Evolutionary conservation across 805 yeast species (phyloP).

Genomic region (Candida bentonensis): DNA sequence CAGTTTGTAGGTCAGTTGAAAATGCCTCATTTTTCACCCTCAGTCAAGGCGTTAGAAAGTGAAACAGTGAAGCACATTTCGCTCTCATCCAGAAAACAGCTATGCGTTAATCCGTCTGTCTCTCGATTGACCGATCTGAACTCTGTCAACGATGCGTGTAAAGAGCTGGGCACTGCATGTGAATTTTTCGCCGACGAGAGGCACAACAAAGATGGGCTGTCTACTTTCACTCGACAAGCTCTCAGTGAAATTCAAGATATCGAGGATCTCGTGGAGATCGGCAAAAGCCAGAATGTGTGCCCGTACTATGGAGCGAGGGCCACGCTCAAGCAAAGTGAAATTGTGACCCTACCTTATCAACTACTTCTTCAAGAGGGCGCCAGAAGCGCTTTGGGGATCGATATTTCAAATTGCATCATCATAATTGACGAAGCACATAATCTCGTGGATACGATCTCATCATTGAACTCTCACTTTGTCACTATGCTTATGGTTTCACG

Average conservation of each 20-base stretch:
- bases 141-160: constrained; percentile 67
- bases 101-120: constrained; percentile 63
- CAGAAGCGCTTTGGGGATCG: constrained; percentile 43
- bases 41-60: constrained; percentile 25
- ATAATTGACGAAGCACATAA: constrained; percentile 92
- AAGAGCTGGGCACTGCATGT: constrained; percentile 39
- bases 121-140: constrained; percentile 31
- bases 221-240: constrained; percentile 14
- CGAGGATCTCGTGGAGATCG: constrained; percentile 58
- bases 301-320: constrained; percentile 70
- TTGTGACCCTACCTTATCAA: constrained; percentile 78
- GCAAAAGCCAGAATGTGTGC: constrained; percentile 44
- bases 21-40: constrained; percentile 49
- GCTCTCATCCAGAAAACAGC: constrained; percentile 70
- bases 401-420: constrained; percentile 50
- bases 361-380: constrained; percentile 48
- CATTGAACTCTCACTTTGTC: constrained; percentile 51
- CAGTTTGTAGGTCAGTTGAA: constrained; percentile 67
- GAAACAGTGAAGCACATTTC: constrained; percentile 59
- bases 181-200: constrained; percentile 26
- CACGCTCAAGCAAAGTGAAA: constrained; percentile 47
- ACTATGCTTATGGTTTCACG: constrained; percentile 32
- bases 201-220: background rate
- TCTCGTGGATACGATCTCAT: constrained; percentile 58
- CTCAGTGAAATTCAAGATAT: constrained; percentile 55